Evolutionary conservation across 345 rosid species (phyloP).

Genomic region (Moringa oleifera): DNA sequence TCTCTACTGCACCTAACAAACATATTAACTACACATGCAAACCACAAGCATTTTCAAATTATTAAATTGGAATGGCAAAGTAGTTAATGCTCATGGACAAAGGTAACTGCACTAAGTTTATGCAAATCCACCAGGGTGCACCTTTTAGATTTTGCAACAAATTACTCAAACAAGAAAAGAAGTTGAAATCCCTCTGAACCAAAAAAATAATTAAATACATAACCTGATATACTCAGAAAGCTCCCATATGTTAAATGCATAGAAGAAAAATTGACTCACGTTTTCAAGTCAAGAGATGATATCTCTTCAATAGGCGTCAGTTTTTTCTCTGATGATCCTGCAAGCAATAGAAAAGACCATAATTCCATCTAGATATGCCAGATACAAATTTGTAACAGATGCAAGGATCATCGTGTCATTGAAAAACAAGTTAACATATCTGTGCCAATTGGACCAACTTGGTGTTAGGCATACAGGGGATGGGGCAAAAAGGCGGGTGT

Average conservation of each 20-base stretch:
- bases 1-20: neutral
- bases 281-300: slow-evolving; percentile 73
- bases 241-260: neutral
- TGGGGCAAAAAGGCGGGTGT: neutral
- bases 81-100: neutral
- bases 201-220: neutral
- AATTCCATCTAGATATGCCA: slow-evolving; percentile 6
- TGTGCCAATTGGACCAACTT: neutral
- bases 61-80: no score
- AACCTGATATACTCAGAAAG: neutral
- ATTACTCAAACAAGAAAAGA: neutral
- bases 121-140: neutral
- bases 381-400: no score
- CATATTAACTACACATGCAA: neutral
- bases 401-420: no score
- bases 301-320: slow-evolving; percentile 75
- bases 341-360: neutral
- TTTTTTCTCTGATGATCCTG: slow-evolving; percentile 74
- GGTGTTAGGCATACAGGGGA: neutral
- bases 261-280: slow-evolving; percentile 39
- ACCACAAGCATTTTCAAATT: neutral
- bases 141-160: neutral
- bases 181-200: neutral
- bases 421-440: neutral
- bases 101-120: neutral